Evolutionary conservation across 352 stramenopile species (phyloP).

Genomic region (Globisporangium polare): DNA sequence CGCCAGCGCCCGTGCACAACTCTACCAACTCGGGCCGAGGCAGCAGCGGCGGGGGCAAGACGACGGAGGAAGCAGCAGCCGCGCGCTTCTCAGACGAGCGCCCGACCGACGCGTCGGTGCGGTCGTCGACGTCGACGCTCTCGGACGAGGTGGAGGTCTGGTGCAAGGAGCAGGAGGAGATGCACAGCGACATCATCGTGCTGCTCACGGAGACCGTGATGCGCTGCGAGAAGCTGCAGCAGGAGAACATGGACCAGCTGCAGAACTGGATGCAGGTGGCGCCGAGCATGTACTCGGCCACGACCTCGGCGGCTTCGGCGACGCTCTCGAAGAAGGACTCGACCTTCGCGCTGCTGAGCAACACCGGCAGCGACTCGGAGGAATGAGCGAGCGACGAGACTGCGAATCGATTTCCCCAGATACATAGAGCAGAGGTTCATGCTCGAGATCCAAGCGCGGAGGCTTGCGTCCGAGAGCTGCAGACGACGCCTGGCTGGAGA

Average conservation of each 20-base stretch:
- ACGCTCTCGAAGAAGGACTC: conserved; percentile 15
- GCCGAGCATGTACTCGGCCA: conserved; percentile 25
- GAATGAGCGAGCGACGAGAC: background rate
- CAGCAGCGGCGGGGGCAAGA: background rate
- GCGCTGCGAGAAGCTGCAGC: conserved; percentile 75
- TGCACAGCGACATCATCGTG: conserved; percentile 80
- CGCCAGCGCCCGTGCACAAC: background rate
- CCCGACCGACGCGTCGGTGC: conserved; percentile 37
- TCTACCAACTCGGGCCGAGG: background rate
- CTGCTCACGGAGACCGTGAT: conserved; percentile 80
- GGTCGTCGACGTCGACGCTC: conserved; percentile 52
- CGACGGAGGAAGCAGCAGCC: conserved; percentile 8
- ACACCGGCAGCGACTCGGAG: conserved; percentile 9
- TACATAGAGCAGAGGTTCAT: background rate
- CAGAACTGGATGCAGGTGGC: conserved; percentile 78
- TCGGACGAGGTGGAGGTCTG: conserved; percentile 79
- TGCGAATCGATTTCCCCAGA: background rate
- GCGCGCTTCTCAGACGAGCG: conserved; percentile 25
- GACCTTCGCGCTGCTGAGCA: conserved; percentile 4
- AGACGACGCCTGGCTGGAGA: background rate
- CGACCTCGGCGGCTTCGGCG: conserved; percentile 6
- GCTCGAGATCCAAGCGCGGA: background rate
- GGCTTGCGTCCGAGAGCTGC: background rate
- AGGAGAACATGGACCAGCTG: conserved; percentile 82
- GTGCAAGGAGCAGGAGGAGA: conserved; percentile 80